Percentiles rank a stretch among this genome's conserved stretches.
Evolutionary conservation across 129 eudicot species (phyloP).

Genomic region (Cynara cardunculus): DNA sequence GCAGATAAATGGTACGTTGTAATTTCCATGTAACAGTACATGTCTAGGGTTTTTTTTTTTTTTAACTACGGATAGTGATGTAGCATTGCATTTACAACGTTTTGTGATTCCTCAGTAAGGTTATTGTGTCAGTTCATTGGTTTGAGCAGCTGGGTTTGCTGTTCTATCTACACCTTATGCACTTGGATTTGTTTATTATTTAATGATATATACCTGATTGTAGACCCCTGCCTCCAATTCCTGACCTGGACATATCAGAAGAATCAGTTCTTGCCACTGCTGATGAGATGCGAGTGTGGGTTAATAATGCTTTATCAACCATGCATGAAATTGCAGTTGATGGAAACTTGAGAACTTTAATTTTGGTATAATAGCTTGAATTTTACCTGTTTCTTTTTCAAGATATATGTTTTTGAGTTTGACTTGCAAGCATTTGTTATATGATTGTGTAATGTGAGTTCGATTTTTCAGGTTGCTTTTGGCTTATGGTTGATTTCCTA

Average conservation of each 20-base stretch:
- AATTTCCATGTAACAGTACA: not conserved
- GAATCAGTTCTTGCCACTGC: constrained; percentile 52
- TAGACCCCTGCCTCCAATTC: constrained; percentile 91
- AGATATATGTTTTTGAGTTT: not conserved
- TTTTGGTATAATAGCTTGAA: constrained; percentile 42
- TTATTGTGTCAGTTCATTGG: not conserved
- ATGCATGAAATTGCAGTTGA: constrained; percentile 70
- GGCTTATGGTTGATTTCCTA: constrained; percentile 59
- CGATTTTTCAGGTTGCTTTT: constrained; percentile 49
- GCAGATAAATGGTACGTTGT: not conserved
- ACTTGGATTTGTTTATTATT: not conserved
- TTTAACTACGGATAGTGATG: not conserved
- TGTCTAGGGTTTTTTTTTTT: not conserved
- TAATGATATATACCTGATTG: constrained; percentile 9
- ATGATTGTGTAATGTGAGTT: constrained; percentile 5
- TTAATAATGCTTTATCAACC: constrained; percentile 48
- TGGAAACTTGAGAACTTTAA: constrained; percentile 58
- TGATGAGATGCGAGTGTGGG: constrained; percentile 53
- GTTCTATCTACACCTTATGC: not conserved
- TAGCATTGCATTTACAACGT: not conserved
- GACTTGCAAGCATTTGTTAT: constrained; percentile 3
- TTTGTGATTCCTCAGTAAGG: not conserved
- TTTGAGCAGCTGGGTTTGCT: not conserved
- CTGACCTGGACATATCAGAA: constrained; percentile 76
- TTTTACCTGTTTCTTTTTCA: not conserved